Base-by-base conservation (phyloP, 2,329 filamentous ascomycete species). In the Hypocreales sp. region DNA sequence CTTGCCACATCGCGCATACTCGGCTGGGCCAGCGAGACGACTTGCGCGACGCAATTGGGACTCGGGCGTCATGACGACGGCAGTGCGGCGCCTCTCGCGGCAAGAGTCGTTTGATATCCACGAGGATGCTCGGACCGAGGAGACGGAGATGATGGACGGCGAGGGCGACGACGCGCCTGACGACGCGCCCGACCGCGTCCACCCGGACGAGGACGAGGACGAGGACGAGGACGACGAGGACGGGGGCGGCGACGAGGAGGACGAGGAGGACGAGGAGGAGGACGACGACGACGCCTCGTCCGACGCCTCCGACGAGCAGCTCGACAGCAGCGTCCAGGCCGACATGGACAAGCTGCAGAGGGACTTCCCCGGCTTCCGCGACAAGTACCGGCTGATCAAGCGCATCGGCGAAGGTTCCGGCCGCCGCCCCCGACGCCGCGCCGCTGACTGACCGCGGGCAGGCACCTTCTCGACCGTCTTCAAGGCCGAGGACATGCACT, bases 401-500 rank as follows among this genome's bases (percentile, higher is more conserved):
- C 78, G 87, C 35, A 98, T 98, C 45, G 90, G 90, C 45, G 90
- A 98, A 68, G 90, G 84, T 86, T 55, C 31, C 45, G 40, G 18
- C 5, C n/a, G n/a, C n/a, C n/a, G n/a, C n/a, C n/a, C n/a, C n/a
- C n/a, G n/a, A n/a, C n/a, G n/a, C n/a, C n/a, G n/a, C n/a, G n/a
- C n/a, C n/a, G n/a, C n/a, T n/a, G 11, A 20, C 15, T 25, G 20
- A 23, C 21, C 27, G 19, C 13, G n/a, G 14, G 14, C 38, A 93
- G 84, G 90, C 31, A 98, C 90, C 2, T 98, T 98, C 49, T 95
- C 90, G 1, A 95, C 90, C 2, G 90, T 98, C 9, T 98, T 98
- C 65, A 98, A 98, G 53, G 90, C 92, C 13, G 84, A 95, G 52
- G 90, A 98, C 48, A 58, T 95, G 15, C 64, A 78, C 30, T 93